A percentile compares a stretch with the other conserved stretches of the same genome.
These are phyloP conservation scores for Bidens hawaiensis DNA, from an alignment of 140 eudicot species.

Conservation along the genomic window DNA sequence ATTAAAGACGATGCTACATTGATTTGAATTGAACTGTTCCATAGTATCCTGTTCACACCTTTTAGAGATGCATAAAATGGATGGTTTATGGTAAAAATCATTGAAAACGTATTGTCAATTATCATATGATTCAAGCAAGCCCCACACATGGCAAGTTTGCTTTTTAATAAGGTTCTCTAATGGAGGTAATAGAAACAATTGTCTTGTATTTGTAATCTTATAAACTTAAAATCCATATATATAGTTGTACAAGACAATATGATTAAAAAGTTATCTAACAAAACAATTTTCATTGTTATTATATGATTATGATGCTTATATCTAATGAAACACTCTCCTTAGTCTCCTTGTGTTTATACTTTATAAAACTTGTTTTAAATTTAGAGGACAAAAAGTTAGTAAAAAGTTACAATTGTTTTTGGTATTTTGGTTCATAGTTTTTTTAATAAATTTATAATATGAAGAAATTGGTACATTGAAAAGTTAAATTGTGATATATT, in stretches of 20 bases:
- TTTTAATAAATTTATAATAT: background rate
- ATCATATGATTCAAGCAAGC: background rate
- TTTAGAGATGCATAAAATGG: conserved; percentile 9
- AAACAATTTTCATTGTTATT: too few species aligned
- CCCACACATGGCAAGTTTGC: background rate
- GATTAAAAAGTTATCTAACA: too few species aligned
- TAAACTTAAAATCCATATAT: background rate
- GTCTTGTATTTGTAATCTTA: background rate
- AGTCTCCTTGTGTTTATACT: too few species aligned
- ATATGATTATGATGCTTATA: too few species aligned
- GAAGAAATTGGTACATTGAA: too few species aligned
- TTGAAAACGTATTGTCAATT: background rate
- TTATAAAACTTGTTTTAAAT: background rate
- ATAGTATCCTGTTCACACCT: conserved; percentile 6
- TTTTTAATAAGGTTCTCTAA: background rate
- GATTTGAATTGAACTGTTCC: background rate
- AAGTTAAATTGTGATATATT: too few species aligned
- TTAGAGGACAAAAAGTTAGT: background rate
- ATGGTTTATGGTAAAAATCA: conserved; percentile 2
- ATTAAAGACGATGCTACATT: conserved; percentile 4
- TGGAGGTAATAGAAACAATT: background rate
- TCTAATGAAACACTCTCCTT: too few species aligned
- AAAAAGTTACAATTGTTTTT: too few species aligned
- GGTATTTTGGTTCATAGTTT: background rate
- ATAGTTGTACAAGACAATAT: background rate